Conservation (phyloP, 768 basidiomycete genomes). For the Lanmaoa pseudosensibilis region DNA sequence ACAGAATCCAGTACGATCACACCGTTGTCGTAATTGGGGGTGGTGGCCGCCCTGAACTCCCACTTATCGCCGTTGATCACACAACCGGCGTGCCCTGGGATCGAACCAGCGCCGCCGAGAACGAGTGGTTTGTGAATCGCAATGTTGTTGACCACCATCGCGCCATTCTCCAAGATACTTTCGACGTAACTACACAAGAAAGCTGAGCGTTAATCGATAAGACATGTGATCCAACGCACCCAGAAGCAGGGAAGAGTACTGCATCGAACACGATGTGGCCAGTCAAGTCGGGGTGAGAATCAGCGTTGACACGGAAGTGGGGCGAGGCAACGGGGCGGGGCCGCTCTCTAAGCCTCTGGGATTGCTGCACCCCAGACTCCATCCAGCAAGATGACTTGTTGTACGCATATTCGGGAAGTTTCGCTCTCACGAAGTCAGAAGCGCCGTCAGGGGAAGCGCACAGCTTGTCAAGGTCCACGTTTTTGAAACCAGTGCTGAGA, state of each 20-base stretch:
- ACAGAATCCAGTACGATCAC: conserved; percentile 31
- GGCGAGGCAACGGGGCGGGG: conserved; percentile 38
- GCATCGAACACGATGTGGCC: conserved; percentile 47
- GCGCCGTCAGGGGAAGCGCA: conserved; percentile 23
- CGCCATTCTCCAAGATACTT: conserved; percentile 35
- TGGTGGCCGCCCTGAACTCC: conserved; percentile 31
- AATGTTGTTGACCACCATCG: conserved; percentile 30
- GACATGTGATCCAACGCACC: conserved; percentile 31
- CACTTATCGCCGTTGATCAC: conserved; percentile 29
- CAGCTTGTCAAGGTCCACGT: conserved; percentile 30
- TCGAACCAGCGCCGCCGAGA: conserved; percentile 15
- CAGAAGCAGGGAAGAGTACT: conserved; percentile 48
- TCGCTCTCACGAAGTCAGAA: conserved; percentile 23
- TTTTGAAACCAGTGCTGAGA: conserved; percentile 30
- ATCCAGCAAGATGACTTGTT: conserved; percentile 28
- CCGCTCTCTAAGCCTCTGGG: conserved; percentile 27
- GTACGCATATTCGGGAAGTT: conserved; percentile 34
- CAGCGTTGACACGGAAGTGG: conserved; percentile 36
- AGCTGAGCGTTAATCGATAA: not conserved
- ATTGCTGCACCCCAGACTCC: conserved; percentile 26
- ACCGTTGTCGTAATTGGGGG: conserved; percentile 22
- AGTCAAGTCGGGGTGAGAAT: conserved; percentile 38
- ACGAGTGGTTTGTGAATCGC: conserved; percentile 32
- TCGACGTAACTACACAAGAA: conserved; percentile 23
- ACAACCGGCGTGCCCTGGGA: conserved; percentile 27